Evolutionary conservation across 352 stramenopile species (phyloP).

Genomic region (Peronospora tabacina): DNA sequence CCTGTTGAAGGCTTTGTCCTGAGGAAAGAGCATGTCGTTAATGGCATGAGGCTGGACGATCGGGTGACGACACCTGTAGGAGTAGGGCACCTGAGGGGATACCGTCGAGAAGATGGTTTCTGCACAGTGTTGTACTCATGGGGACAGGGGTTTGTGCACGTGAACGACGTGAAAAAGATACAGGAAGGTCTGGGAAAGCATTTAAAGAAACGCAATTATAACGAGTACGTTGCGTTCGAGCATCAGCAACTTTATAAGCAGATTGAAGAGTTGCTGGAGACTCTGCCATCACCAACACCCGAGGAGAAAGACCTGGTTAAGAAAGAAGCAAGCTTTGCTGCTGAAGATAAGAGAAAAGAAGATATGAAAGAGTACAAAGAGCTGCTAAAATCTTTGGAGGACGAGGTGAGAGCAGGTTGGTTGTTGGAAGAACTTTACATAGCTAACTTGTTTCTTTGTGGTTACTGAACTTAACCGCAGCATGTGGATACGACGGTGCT

Average conservation of each 20-base stretch:
- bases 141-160: slow-evolving; percentile 63
- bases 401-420: slow-evolving; percentile 26
- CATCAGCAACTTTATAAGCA: slow-evolving; percentile 5
- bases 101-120: slow-evolving; percentile 44
- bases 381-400: slow-evolving; percentile 30
- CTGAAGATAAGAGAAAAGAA: not conserved
- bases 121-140: slow-evolving; percentile 69
- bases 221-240: slow-evolving; percentile 50
- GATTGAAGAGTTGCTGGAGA: slow-evolving; percentile 1
- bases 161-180: slow-evolving; percentile 44
- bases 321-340: not conserved
- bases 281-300: not conserved
- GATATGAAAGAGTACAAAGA: not conserved
- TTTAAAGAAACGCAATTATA: slow-evolving; percentile 39
- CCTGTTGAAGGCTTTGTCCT: slow-evolving; percentile 61
- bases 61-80: slow-evolving; percentile 55
- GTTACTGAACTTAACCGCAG: slow-evolving; percentile 16
- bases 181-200: slow-evolving; percentile 29
- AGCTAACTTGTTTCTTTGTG: slow-evolving; percentile 7
- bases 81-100: slow-evolving; percentile 52
- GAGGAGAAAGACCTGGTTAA: not conserved
- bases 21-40: slow-evolving; percentile 61
- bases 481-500: slow-evolving; percentile 42
- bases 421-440: not conserved
- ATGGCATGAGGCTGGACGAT: slow-evolving; percentile 52